Conservation (phyloP, 345 rosid genomes). For the Nasturtium officinale region DNA sequence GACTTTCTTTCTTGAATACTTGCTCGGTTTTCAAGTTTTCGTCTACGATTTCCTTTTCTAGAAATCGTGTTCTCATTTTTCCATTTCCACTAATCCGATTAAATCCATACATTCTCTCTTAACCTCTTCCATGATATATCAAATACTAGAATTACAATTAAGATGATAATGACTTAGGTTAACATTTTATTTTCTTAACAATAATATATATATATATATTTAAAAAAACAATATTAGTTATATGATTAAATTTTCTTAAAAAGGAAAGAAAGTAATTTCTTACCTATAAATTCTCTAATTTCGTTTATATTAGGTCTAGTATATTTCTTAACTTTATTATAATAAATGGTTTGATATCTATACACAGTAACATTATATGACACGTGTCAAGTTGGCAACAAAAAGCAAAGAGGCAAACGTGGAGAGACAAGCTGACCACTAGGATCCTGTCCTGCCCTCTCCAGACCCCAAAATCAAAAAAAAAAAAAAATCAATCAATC, state of each 20-base stretch:
- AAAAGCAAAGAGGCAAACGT: background rate
- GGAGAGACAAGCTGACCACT: background rate
- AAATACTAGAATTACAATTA: too few species aligned
- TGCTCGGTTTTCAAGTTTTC: background rate
- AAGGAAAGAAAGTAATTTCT: background rate
- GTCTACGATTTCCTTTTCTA: too few species aligned
- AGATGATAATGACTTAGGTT: too few species aligned
- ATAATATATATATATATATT: too few species aligned
- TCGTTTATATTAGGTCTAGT: background rate
- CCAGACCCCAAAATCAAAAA: background rate
- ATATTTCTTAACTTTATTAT: too few species aligned
- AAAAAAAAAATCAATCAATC: too few species aligned
- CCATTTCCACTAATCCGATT: too few species aligned
- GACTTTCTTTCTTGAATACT: background rate
- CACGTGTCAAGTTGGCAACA: slow-evolving; percentile 10
- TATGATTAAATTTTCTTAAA: too few species aligned
- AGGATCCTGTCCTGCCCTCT: background rate
- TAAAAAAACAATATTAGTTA: too few species aligned
- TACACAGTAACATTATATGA: background rate
- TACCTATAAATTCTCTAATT: background rate
- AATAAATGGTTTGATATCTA: too few species aligned
- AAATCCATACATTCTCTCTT: background rate
- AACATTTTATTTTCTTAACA: too few species aligned
- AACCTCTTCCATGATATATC: background rate
- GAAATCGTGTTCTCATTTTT: background rate